Base-by-base conservation (phyloP, 2,329 filamentous ascomycete genomes). In the Fusarium udum region DNA sequence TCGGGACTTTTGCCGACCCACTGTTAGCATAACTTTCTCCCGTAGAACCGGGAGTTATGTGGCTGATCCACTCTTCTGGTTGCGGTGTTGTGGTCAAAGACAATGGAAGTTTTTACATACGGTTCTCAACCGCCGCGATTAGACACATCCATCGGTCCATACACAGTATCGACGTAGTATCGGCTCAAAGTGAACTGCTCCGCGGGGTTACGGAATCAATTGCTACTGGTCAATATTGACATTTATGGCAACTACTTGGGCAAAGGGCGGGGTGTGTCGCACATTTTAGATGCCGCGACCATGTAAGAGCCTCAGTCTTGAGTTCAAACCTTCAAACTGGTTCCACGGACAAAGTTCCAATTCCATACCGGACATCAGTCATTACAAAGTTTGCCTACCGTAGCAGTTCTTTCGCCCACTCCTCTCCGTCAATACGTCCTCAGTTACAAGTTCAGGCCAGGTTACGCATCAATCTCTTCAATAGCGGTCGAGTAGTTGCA, bases 61-160 rank as follows among this genome's bases (percentile, higher is more conserved):
- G 42, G 34, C n/a, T 20, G 26, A 16, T 67, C 56, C 51, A 46
- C 64, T 49, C 55, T 56, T 43, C 46, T 72, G 55, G 49, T 59
- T 64, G 34, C 31, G 39, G 32, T 72, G 45, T 64, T 64, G 42
- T 55, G 71, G 71, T 69, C 71, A 73, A 56, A 51, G 31, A 36
- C 20, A 36, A 26, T 31, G 45, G 15, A 48, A 31, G 28, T 24
- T 69, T 40, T 32, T 42, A 26, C 26, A 28, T 28, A 28, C 48
- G 10, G 15, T 39, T 34, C 39, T 43, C 34, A 48, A 8, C 43
- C 31, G 31, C 40, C 32, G 31, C 55, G n/a, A 51, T 60, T 61
- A 36, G 58, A n/a, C 26, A 40, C 32, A 36, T 61, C 26, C 32
- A 32, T 40, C 32, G 34, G 48, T 51, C 48, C 31, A 37, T 42